Conservation (phyloP, 169 alveolate species). For the Cryptosporidium ubiquitum region DNA sequence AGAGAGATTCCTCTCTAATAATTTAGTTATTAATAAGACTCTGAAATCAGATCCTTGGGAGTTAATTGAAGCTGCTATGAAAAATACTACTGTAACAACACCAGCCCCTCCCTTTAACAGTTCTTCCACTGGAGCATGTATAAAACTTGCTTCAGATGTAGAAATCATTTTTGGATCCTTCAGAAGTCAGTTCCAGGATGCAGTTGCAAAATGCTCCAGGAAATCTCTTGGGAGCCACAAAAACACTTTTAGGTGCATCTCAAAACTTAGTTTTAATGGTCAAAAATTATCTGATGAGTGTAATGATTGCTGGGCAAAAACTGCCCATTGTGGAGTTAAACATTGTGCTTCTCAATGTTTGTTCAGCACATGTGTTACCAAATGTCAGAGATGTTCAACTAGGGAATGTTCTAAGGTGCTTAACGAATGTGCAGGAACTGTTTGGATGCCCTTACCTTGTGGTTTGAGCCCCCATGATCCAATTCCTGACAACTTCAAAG, state of each 20-base stretch:
- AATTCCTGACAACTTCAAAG: constrained; percentile 40
- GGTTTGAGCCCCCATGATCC: constrained; percentile 57
- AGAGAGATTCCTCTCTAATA: neutral
- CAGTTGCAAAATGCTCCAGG: constrained; percentile 57
- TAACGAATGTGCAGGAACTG: constrained; percentile 71
- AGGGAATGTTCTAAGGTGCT: constrained; percentile 28
- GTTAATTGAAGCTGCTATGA: constrained; percentile 11
- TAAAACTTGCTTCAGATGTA: constrained; percentile 32
- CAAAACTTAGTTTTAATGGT: constrained; percentile 20
- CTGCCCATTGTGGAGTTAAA: constrained; percentile 62
- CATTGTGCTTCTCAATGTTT: constrained; percentile 63
- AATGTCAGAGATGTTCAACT: constrained; percentile 61
- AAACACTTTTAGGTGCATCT: constrained; percentile 31
- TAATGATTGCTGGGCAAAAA: constrained; percentile 59
- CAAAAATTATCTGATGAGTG: neutral
- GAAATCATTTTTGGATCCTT: constrained; percentile 12
- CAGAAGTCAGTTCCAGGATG: constrained; percentile 21
- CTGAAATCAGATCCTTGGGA: constrained; percentile 30
- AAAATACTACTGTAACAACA: constrained; percentile 2
- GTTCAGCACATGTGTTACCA: constrained; percentile 49
- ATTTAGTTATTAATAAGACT: neutral
- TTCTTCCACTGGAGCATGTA: constrained; percentile 38
- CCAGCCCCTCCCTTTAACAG: constrained; percentile 53
- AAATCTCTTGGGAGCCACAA: constrained; percentile 60
- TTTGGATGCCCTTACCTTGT: constrained; percentile 69